Conservation (phyloP, 2,329 filamentous ascomycete species). For the Arthroderma sp. region DNA sequence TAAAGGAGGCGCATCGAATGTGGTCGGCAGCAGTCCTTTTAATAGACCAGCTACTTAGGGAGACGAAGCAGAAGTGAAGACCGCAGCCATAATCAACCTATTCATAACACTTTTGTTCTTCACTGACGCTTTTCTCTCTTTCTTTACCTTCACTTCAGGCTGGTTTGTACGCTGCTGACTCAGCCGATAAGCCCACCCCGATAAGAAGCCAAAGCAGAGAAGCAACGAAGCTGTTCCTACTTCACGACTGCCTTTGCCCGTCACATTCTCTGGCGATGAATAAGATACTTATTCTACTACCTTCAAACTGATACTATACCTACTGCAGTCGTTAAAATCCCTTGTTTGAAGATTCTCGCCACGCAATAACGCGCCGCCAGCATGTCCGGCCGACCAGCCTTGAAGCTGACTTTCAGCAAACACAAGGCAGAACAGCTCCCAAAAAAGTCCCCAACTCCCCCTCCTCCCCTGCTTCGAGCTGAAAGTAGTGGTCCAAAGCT, state of each 20-base stretch:
- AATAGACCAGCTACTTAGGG: no score
- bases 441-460: constrained; percentile 12
- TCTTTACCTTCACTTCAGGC: no score
- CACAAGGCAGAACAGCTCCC: constrained; percentile 19
- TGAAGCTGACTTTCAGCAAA: constrained; percentile 32
- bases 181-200: background rate
- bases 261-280: no score
- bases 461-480: constrained; percentile 13
- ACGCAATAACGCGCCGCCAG: constrained; percentile 4
- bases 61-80: background rate
- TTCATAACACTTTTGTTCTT: background rate
- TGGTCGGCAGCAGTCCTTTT: no score
- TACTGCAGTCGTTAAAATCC: no score
- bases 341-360: no score
- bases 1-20: no score
- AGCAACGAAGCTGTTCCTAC: background rate
- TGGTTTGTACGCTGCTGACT: no score
- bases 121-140: no score
- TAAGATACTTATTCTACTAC: no score
- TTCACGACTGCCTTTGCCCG: no score
- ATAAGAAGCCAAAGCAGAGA: background rate
- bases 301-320: no score
- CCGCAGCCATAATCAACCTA: background rate
- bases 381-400: constrained; percentile 27
- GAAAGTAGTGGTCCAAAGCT: constrained; percentile 24